A percentile compares a stretch with the other conserved stretches of the same genome.
Conservation (phyloP, 768 basidiomycete species). For the Podaxis carcinomalis region DNA sequence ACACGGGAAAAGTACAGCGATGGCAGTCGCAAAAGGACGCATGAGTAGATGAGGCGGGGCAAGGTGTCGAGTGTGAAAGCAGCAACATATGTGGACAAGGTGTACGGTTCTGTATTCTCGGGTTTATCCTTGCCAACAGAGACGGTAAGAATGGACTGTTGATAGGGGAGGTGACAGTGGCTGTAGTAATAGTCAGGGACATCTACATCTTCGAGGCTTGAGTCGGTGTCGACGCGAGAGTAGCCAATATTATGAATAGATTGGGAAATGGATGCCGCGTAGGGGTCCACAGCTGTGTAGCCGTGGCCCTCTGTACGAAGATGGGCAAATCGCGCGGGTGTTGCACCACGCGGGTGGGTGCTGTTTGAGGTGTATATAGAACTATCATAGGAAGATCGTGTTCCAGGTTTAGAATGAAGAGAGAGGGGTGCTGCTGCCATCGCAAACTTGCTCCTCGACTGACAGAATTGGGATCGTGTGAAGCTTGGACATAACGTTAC, state of each 20-base stretch:
- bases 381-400: not conserved
- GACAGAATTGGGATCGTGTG: not conserved
- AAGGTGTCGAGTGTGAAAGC: slow-evolving; percentile 24
- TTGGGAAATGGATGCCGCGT: slow-evolving; percentile 1
- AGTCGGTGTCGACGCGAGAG: not conserved
- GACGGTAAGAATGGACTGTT: not conserved
- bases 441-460: not conserved
- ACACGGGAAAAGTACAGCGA: slow-evolving; percentile 66
- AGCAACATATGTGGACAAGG: slow-evolving; percentile 4
- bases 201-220: slow-evolving; percentile 3
- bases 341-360: not conserved
- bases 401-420: not conserved
- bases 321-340: not conserved
- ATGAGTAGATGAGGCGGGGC: slow-evolving; percentile 28
- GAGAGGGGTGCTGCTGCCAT: not conserved
- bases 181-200: not conserved
- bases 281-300: slow-evolving; percentile 4
- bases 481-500: not conserved
- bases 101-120: not conserved
- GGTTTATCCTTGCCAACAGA: not conserved
- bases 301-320: not conserved
- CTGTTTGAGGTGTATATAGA: not conserved
- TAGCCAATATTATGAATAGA: slow-evolving; percentile 1
- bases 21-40: slow-evolving; percentile 51
- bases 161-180: not conserved